Conservation (phyloP, 352 stramenopile species). For the Pythium coloratum region DNA sequence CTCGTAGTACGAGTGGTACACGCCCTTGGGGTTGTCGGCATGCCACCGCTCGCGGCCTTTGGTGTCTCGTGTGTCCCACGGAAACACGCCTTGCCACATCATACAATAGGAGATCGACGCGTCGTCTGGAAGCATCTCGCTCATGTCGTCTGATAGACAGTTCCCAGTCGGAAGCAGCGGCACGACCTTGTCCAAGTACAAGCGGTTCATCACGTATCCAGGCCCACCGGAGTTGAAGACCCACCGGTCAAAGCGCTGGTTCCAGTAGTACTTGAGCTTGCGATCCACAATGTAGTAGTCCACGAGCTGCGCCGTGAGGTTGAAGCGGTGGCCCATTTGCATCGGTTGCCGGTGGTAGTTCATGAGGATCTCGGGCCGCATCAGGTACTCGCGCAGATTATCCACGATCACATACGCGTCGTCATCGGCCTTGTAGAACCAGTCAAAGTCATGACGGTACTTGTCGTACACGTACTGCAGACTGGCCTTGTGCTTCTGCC, state of each 20-base stretch:
- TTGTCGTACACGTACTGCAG: slow-evolving; percentile 67
- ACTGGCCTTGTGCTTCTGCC: slow-evolving; percentile 81
- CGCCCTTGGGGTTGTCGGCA: slow-evolving; percentile 61
- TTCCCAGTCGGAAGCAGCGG: slow-evolving; percentile 46
- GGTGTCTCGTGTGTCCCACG: slow-evolving; percentile 71
- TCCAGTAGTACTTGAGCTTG: slow-evolving; percentile 52
- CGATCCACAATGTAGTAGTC: slow-evolving; percentile 82
- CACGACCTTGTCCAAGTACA: slow-evolving; percentile 75
- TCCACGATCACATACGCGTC: slow-evolving; percentile 83
- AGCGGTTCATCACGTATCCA: slow-evolving; percentile 75
- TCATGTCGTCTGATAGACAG: slow-evolving; percentile 66
- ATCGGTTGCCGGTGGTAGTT: slow-evolving; percentile 54
- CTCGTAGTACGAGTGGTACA: slow-evolving; percentile 58
- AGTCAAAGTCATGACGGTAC: slow-evolving; percentile 80
- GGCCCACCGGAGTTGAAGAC: slow-evolving; percentile 83
- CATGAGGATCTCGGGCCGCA: slow-evolving; percentile 64
- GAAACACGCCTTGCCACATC: slow-evolving; percentile 76
- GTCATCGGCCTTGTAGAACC: slow-evolving; percentile 87
- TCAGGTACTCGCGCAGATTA: slow-evolving; percentile 68
- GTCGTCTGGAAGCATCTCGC: slow-evolving; percentile 78
- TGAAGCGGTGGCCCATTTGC: slow-evolving; percentile 82
- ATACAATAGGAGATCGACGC: slow-evolving; percentile 84
- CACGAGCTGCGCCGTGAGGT: slow-evolving; percentile 64
- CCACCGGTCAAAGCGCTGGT: slow-evolving; percentile 59
- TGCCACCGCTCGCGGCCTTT: slow-evolving; percentile 78